Base-by-base conservation (phyloP, 495 filamentous ascomycete genomes). In the Neurospora tetraspora region DNA sequence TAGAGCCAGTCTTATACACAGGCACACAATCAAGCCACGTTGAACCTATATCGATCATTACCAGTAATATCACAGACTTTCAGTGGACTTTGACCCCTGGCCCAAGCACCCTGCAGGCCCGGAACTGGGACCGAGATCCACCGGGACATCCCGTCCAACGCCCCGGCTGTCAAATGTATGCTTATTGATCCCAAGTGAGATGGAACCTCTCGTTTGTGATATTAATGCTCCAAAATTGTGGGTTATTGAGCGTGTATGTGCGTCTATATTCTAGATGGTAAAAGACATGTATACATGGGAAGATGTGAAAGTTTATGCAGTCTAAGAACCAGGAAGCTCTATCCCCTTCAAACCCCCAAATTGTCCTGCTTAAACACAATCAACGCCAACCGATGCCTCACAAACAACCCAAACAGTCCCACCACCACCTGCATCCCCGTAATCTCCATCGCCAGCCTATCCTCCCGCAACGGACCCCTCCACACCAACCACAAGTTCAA, bases 401-500 rank as follows among this genome's bases (percentile, higher is more conserved):
- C 87, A 78, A 96, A 91, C 70, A 99, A 82, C 31, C 94, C 96
- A 43, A 92, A 77, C n/a, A 97, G 76, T 5, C 95, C 95, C 71
- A 90, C 86, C 1, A 86, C 78, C 20, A 83, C 82, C 85, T 99
- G 96, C 82, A 97, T 85, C 36, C 76, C 83, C 59, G 94, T 84
- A 71, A 99, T 86, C 77, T 92, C 92, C 74, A 89, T 83, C 12
- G 93, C 92, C 18, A 98, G 85, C 43, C 88, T 85, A 80, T 97
- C 92, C 79, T 99, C 96, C 70, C 90, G 88, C 89, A 94, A 89
- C 0, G 96, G 96, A 1, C 96, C 96, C 82, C 93, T 90, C 93
- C 93, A 97, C 36, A 98, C 93, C 69, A 99, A 82, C 96, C 95
- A 99, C 59, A 99, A 86, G 77, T 99, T 99, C 72, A 99, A 80